Percentiles rank a stretch among this genome's conserved stretches.
phyloP scores from a whole-genome alignment of 495 filamentous ascomycete species.

The Hypoxylon perforatum region DNA sequence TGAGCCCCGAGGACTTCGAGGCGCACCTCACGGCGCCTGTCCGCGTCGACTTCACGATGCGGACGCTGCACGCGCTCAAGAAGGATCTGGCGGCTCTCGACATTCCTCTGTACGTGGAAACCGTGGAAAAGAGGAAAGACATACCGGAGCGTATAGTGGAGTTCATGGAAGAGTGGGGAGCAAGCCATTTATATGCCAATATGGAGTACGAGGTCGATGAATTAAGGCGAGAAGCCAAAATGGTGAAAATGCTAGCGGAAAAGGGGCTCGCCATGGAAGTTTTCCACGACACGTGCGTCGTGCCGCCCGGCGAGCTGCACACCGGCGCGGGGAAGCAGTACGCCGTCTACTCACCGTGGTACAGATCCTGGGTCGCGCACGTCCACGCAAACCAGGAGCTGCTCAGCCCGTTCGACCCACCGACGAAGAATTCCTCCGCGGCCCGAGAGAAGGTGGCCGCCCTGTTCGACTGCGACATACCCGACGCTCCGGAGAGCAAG shows the following conservation, averaged over 20 bases:
- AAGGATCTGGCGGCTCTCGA: constrained; percentile 73
- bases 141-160: constrained; percentile 74
- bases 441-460: constrained; percentile 63
- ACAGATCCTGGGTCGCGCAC: constrained; percentile 76
- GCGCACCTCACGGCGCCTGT: constrained; percentile 80
- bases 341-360: constrained; percentile 87
- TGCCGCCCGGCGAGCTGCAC: constrained; percentile 73
- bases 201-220: constrained; percentile 86
- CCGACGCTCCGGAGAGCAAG: constrained; percentile 73
- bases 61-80: constrained; percentile 73
- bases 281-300: constrained; percentile 83
- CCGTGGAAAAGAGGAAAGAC: constrained; percentile 69
- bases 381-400: constrained; percentile 74
- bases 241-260: constrained; percentile 69
- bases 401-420: constrained; percentile 68
- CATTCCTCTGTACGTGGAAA: constrained; percentile 84
- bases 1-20: constrained; percentile 88
- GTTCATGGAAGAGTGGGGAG: constrained; percentile 77
- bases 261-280: constrained; percentile 71
- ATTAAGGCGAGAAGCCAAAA: constrained; percentile 73
- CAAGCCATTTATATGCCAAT: constrained; percentile 76
- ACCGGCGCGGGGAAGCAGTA: constrained; percentile 80
- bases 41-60: constrained; percentile 82
- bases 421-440: constrained; percentile 67
- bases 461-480: constrained; percentile 74